These are phyloP conservation scores for Orbilia javanica DNA, from an alignment of 2,329 filamentous ascomycete genomes.

Conservation along the genomic window DNA sequence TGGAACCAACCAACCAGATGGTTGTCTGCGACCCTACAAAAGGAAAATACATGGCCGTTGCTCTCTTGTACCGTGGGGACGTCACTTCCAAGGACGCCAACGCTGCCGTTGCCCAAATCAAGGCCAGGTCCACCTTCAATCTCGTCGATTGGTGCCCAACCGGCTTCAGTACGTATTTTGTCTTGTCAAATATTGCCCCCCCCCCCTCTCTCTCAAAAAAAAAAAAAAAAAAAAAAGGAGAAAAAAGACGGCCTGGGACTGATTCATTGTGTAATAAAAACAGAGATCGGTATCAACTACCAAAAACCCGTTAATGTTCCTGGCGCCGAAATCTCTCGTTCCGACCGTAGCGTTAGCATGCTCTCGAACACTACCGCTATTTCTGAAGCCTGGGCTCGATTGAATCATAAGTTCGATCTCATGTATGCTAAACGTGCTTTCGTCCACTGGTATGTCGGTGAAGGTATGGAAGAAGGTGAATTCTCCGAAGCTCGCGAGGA, in stretches of 20 bases:
- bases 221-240: background rate
- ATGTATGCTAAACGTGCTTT: slow-evolving; percentile 79
- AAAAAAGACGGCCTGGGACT: background rate
- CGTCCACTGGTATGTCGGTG: slow-evolving; percentile 83
- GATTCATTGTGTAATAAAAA: background rate
- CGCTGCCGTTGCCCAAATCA: slow-evolving; percentile 73
- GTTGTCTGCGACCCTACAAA: slow-evolving; percentile 76
- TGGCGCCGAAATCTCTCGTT: slow-evolving; percentile 69
- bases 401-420: slow-evolving; percentile 77
- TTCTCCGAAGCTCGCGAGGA: slow-evolving; percentile 90
- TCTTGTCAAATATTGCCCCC: too few relatives aligned
- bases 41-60: slow-evolving; percentile 78
- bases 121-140: slow-evolving; percentile 75
- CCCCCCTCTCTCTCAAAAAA: too few relatives aligned
- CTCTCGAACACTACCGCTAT: slow-evolving; percentile 77
- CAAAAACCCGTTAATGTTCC: slow-evolving; percentile 71
- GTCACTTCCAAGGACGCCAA: slow-evolving; percentile 74
- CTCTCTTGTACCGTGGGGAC: slow-evolving; percentile 76
- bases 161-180: slow-evolving; percentile 69
- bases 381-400: slow-evolving; percentile 74
- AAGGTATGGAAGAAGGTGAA: slow-evolving; percentile 93
- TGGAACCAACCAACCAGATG: slow-evolving; percentile 78
- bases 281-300: slow-evolving; percentile 75
- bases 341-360: slow-evolving; percentile 73
- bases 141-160: slow-evolving; percentile 78